phyloP scores from a whole-genome alignment of 108 stramenopile genomes.

The Fragilariopsis cylindrus region DNA sequence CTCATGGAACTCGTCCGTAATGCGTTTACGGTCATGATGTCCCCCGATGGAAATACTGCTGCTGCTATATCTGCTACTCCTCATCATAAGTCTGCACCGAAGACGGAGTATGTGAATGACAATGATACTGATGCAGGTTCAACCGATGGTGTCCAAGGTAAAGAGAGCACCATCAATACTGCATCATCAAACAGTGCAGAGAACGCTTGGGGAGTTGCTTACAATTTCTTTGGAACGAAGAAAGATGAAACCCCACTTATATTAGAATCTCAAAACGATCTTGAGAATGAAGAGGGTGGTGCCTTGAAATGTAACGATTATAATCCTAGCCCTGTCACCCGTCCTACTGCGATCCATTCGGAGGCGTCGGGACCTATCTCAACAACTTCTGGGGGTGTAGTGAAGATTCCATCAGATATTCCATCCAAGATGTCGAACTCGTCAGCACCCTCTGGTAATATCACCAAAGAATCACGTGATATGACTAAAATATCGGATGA shows the following conservation, averaged over 20 bases:
- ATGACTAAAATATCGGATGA: constrained; percentile 6
- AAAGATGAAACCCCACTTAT: background rate
- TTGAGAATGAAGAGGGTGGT: background rate
- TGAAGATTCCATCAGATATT: too few relatives aligned
- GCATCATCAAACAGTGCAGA: too few relatives aligned
- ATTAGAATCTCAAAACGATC: background rate
- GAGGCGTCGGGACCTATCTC: too few relatives aligned
- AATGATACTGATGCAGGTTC: too few relatives aligned
- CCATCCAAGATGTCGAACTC: background rate
- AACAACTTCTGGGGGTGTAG: too few relatives aligned
- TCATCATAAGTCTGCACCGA: background rate
- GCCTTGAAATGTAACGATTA: background rate
- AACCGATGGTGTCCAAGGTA: too few relatives aligned
- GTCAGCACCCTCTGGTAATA: background rate
- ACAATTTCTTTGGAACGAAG: background rate
- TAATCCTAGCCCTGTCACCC: background rate
- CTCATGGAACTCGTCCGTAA: constrained; percentile 10
- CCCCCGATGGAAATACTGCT: background rate
- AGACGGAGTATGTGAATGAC: background rate
- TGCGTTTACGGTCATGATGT: constrained; percentile 5
- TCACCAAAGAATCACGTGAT: background rate
- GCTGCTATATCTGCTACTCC: too few relatives aligned
- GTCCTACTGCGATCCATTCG: too few relatives aligned
- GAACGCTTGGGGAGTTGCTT: background rate
- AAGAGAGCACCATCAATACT: too few relatives aligned